phyloP scores from a whole-genome alignment of 2,329 filamentous ascomycete species.

The Onygenales sp. region DNA sequence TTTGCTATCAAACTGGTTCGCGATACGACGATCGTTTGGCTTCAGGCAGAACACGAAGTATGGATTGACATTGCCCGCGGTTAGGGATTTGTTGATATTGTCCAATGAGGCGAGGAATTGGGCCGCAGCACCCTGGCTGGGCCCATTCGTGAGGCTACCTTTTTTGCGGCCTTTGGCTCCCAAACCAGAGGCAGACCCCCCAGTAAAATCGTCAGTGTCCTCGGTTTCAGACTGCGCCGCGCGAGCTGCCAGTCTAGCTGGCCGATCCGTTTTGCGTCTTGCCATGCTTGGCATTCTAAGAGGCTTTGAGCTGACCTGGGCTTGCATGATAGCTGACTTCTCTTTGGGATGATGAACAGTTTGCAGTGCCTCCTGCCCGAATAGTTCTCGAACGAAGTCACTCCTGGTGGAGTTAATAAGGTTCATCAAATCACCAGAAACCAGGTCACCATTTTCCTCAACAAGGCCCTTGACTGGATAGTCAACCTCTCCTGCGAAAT shows the following conservation, averaged over 20 bases:
- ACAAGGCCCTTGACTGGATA: constrained; percentile 80
- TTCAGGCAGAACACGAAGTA: constrained; percentile 98
- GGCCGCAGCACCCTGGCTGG: constrained; percentile 74
- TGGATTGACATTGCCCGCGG: constrained; percentile 71
- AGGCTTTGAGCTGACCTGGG: constrained; percentile 90
- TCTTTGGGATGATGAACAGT: constrained; percentile 91
- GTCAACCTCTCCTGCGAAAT: constrained; percentile 94
- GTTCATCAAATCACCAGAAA: constrained; percentile 92
- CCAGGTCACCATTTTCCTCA: constrained; percentile 92
- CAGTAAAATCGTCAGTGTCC: constrained; percentile 11
- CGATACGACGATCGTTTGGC: constrained; percentile 91
- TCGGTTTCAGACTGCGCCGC: constrained; percentile 13
- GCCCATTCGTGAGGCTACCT: constrained; percentile 27
- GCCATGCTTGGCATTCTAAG: constrained; percentile 89
- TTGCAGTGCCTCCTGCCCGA: constrained; percentile 90
- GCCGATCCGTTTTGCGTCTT: constrained; percentile 57
- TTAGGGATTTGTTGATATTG: constrained; percentile 81
- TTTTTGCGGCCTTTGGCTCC: constrained; percentile 20
- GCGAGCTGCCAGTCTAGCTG: constrained; percentile 33
- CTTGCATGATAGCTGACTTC: constrained; percentile 83
- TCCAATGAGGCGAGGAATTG: constrained; percentile 86
- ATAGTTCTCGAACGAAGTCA: constrained; percentile 78
- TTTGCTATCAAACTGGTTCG: constrained; percentile 98
- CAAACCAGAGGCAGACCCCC: constrained; percentile 17
- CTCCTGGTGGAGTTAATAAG: constrained; percentile 82